Evolutionary conservation across 1,284 basidiomycete species (phyloP), one percentile per base, ranked within the genome.

Genomic region (Microbotryum scabiosae): DNA sequence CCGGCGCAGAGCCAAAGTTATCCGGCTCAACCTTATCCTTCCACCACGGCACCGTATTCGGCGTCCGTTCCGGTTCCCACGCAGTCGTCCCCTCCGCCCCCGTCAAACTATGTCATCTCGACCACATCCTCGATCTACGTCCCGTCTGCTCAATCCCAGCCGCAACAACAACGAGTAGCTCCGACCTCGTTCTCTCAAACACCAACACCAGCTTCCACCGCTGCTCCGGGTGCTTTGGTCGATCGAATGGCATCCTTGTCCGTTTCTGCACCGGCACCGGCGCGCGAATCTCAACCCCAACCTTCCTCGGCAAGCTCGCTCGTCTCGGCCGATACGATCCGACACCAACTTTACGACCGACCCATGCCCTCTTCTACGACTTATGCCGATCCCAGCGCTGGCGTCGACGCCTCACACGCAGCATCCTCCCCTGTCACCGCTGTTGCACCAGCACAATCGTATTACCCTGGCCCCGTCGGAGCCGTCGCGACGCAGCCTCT

Each of bases 11-110:
- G 16, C n/a, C 51, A 25, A 25, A 25, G 32, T 18, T 52, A 52
- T 23, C 51, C 51, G 23, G n/a, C 30, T 52, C 51, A 52, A 20
- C 51, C 51, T 20, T 52, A 52, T 52, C 51, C 51, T 25, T 14
- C 25, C 9, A 52, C 47, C 12, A 28, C 12, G 21, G 47, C 51
- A 10, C 10, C 51, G 3, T 18, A 49, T 25, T 23, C 28, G 51
- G 51, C 25, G 14, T 32, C 51, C 25, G 51, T 12, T 28, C 14
- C 26, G 51, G 25, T 26, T 18, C 21, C 47, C 21, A 20, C 47
- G 47, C 21, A 21, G 20, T 49, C 47, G 26, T 16, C 47, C 12
- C 21, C 47, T 21, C 10, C 47, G 47, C 47, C 47, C 14, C 7
- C 14, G 21, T 21, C 26, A 9, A 26, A 26, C 21, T 49, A 21